Percentiles rank a stretch among this genome's conserved stretches.
Conservation (phyloP, 345 rosid genomes). For the Turritis glabra region DNA sequence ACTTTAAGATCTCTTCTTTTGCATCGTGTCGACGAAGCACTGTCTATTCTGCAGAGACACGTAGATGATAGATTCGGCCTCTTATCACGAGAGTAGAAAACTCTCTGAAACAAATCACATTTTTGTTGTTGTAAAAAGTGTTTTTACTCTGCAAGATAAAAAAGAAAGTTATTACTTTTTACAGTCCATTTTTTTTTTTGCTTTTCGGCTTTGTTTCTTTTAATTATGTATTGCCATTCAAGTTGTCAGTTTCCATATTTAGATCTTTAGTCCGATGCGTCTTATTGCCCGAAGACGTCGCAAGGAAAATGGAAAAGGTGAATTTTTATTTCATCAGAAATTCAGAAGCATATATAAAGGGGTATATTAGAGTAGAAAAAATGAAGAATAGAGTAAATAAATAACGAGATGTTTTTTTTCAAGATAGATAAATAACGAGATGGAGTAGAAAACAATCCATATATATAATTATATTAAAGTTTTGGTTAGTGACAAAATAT, state of each 20-base stretch:
- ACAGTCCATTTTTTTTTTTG: slow-evolving; percentile 20
- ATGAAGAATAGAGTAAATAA: background rate
- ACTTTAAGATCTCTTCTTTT: slow-evolving; percentile 26
- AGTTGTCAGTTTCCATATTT: slow-evolving; percentile 42
- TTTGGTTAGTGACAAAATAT: too few relatives aligned
- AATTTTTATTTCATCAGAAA: background rate
- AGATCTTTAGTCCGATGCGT: slow-evolving; percentile 36
- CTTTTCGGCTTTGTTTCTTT: slow-evolving; percentile 39
- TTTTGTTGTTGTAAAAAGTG: slow-evolving; percentile 25
- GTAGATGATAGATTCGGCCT: slow-evolving; percentile 39
- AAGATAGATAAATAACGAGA: too few relatives aligned
- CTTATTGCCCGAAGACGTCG: slow-evolving; percentile 22
- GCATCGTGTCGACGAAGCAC: slow-evolving; percentile 39
- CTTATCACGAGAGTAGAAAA: slow-evolving; percentile 40
- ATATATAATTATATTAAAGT: too few relatives aligned
- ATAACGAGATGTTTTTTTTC: too few relatives aligned
- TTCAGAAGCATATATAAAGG: background rate
- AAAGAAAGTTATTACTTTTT: slow-evolving; percentile 26
- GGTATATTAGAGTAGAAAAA: background rate
- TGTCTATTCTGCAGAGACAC: slow-evolving; percentile 40
- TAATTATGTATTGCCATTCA: slow-evolving; percentile 41
- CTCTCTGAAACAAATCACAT: slow-evolving; percentile 15
- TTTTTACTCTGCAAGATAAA: slow-evolving; percentile 17
- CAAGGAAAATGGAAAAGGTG: background rate
- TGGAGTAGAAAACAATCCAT: too few relatives aligned